Evolutionary conservation across 192 early-diverging fungal species (phyloP), one percentile per base, ranked within the genome.

Genomic region (Coemansia sp.): DNA sequence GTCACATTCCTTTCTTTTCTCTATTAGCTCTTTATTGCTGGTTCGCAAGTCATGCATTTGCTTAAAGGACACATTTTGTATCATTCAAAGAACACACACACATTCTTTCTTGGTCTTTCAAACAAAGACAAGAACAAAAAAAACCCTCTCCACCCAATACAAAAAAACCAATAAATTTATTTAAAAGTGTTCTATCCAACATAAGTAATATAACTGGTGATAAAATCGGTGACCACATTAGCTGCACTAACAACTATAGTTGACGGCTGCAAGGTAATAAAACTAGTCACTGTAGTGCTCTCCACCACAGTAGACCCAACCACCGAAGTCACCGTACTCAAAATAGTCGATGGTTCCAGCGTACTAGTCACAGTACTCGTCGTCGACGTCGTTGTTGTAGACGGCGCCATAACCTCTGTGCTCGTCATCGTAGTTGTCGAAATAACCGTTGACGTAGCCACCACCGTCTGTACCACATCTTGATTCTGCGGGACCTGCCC

Each of bases 331-430:
- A 14, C 63, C 22, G 57, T 59, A 36, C 36, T 59, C 34, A 1
- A 8, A 10, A 59, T 34, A 5, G 57, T 59, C 14, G 56, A 34
- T 0, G 51, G 45, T 0, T 40, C 10, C 2, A 52, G 2, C 0
- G 64, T 71, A 10, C 25, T 60, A 4, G 63, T 67, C 5, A 20
- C 49, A 3, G 64, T 67, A 20, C 57, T 42, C 0, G 64, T 64
- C 2, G 42, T 16, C 16, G 54, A 51, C 3, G 58, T 66, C 7
- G 48, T 54, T 16, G 64, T 66, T 3, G 58, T 61, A 0, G 51
- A 48, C 20, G 58, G 58, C 12, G 58, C 58, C 58, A 40, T 31
- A 4, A 49, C 49, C 0, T 32, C 22, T 28, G 57, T 59, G 4
- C 16, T 38, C 5, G 36, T 17, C 36, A 42, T 36, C 3, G 57